These are phyloP conservation scores for Neopestalotiopsis rosae DNA, from an alignment of 2,329 filamentous ascomycete species.

Conservation along the genomic window DNA sequence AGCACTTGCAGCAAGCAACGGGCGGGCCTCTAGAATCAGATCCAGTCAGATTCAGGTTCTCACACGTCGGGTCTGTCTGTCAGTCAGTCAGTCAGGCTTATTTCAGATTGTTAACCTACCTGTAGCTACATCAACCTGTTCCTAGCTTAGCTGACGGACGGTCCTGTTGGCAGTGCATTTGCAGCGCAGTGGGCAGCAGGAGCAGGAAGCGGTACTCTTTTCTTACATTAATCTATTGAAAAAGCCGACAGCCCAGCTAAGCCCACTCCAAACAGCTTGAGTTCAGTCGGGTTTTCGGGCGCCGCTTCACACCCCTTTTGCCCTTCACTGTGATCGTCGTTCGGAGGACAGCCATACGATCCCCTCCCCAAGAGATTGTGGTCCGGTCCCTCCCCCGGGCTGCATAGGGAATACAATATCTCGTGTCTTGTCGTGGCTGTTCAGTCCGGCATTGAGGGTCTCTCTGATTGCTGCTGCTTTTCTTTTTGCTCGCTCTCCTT, in stretches of 20 bases:
- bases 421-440: neutral
- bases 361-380: slow-evolving; percentile 7
- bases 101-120: neutral
- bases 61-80: no score
- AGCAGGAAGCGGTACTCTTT: no score
- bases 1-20: slow-evolving; percentile 2
- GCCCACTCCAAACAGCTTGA: neutral
- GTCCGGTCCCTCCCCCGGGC: slow-evolving; percentile 12
- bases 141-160: no score
- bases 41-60: neutral
- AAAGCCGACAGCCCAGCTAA: neutral
- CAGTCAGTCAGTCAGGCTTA: neutral
- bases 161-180: no score
- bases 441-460: neutral
- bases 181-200: no score
- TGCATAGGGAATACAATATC: neutral
- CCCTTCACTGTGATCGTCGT: neutral
- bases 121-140: no score
- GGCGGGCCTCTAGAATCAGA: neutral
- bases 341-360: neutral
- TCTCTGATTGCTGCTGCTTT: neutral
- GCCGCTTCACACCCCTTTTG: slow-evolving; percentile 1
- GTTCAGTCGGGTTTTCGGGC: neutral
- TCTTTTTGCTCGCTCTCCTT: neutral
- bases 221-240: no score